phyloP scores from a whole-genome alignment of 495 filamentous ascomycete species.

The Arthonia radiata region DNA sequence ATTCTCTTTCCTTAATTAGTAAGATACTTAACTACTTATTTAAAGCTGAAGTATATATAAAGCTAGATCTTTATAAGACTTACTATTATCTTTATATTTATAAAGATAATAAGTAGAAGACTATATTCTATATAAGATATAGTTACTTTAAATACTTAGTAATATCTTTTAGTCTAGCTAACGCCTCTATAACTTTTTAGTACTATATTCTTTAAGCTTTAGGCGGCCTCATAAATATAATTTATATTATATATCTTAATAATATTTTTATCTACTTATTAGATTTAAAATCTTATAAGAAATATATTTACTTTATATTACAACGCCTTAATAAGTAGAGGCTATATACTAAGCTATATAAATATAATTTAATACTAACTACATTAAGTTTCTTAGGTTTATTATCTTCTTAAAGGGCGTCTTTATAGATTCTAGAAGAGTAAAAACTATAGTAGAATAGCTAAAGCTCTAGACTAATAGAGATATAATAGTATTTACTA shows the following conservation, averaged over 20 bases:
- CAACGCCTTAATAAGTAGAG: constrained; percentile 1
- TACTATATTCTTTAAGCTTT: constrained; percentile 3
- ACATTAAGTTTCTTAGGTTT: constrained; percentile 7
- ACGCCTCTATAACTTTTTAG: neutral
- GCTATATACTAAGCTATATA: constrained; percentile 4
- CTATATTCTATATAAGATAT: constrained; percentile 4
- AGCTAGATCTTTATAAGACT: neutral
- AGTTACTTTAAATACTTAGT: neutral
- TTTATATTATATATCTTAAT: constrained; percentile 5
- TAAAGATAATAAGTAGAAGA: constrained; percentile 7
- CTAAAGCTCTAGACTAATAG: constrained; percentile 2
- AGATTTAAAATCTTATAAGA: neutral
- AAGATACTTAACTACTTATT: neutral
- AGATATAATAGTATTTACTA: constrained; percentile 7
- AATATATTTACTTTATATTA: neutral
- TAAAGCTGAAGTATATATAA: neutral
- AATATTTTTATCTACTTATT: constrained; percentile 4
- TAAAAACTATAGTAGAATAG: constrained; percentile 6
- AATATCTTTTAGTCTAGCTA: neutral
- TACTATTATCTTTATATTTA: constrained; percentile 3
- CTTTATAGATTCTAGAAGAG: constrained; percentile 4
- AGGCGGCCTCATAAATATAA: constrained; percentile 3
- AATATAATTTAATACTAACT: constrained; percentile 6
- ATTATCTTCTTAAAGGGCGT: constrained; percentile 2
- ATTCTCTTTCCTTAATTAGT: neutral